Percentiles rank a stretch among this genome's conserved stretches.
phyloP scores from a whole-genome alignment of 306 rosid genomes.

The Vigna angularis region DNA sequence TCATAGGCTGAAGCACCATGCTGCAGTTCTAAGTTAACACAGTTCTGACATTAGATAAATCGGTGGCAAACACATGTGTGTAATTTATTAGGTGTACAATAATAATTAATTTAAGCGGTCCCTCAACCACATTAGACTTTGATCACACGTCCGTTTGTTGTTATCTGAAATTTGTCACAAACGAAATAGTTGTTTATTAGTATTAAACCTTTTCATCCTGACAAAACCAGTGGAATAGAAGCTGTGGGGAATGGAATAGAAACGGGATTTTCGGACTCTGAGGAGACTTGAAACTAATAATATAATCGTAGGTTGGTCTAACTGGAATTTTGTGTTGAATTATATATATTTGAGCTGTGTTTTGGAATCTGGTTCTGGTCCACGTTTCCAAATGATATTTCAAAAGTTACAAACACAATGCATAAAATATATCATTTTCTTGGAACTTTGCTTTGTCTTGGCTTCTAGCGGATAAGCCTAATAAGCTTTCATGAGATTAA shows the following conservation, averaged over 20 bases:
- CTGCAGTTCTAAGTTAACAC: constrained; percentile 25
- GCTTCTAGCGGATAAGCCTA: constrained; percentile 44
- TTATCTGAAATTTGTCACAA: constrained; percentile 52
- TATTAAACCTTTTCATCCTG: constrained; percentile 58
- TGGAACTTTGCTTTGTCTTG: constrained; percentile 66
- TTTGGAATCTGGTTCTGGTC: constrained; percentile 73
- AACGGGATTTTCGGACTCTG: constrained; percentile 91
- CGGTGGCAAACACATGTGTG: constrained; percentile 15
- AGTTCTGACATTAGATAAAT: constrained; percentile 24
- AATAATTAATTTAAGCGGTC: constrained; percentile 44
- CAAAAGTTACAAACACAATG: constrained; percentile 55
- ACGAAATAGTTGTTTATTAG: not conserved
- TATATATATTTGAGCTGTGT: constrained; percentile 45
- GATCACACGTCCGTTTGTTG: constrained; percentile 60
- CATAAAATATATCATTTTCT: constrained; percentile 38
- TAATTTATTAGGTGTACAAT: too few species aligned
- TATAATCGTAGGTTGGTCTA: constrained; percentile 48
- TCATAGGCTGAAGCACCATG: not conserved
- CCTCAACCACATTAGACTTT: constrained; percentile 48
- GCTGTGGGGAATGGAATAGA: constrained; percentile 99
- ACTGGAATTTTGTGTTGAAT: constrained; percentile 48
- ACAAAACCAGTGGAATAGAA: constrained; percentile 97
- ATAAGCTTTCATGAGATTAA: constrained; percentile 51
- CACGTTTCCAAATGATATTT: constrained; percentile 72
- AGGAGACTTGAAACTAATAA: constrained; percentile 57